Evolutionary conservation across 2,329 filamentous ascomycete genomes (phyloP), one percentile per base, ranked within the genome.

Genomic region (Lachnellula hyalina): DNA sequence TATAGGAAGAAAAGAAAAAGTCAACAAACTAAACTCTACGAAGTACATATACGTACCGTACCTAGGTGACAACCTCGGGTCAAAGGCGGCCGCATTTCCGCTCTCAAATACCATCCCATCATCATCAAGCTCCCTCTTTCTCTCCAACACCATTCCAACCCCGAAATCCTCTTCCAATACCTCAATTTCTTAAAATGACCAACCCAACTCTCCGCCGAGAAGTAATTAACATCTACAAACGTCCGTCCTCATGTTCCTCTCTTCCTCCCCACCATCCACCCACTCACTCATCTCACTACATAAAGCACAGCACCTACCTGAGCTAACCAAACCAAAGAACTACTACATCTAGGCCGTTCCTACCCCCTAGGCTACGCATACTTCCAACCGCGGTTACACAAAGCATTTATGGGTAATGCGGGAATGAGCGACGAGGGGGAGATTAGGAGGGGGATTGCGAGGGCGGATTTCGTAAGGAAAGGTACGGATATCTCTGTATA

Each of bases 381-480:
- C 74, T 96, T 95, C 70, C 83, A 87, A 11, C 81, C 84, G 7
- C 83, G 91, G 2, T 75, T 96, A 9, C 91, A 96, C 74, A 84
- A 84, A 57, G 93, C 93, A 0, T 99, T 97, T 73, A 82, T 85
- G 62, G 83, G 84, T 47, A 90, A 95, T 63, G 82, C 85, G 2
- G 72, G 78, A 41, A 68, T 96, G 55, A 78, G 75, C 2, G 84
- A 94, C 62, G 86, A 93, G 59, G 82, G 80, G 7, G 79, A 89
- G 65, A 96, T 99, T 49, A 79, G 78, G 42, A 79, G 85, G 57
- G 89, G 84, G 0, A 90, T 99, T 53, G 78, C 82, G 41, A 79
- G 86, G 57, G 93, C 91, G 0, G 83, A 95, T 62, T 96, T 88
- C 71, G 90, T 97, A 4, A 95, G 90, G 73, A 96, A 95, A 79